Evolutionary conservation across 768 basidiomycete species (phyloP), one percentile per base, ranked within the genome.

Genomic region (Trametes cinnabarina): DNA sequence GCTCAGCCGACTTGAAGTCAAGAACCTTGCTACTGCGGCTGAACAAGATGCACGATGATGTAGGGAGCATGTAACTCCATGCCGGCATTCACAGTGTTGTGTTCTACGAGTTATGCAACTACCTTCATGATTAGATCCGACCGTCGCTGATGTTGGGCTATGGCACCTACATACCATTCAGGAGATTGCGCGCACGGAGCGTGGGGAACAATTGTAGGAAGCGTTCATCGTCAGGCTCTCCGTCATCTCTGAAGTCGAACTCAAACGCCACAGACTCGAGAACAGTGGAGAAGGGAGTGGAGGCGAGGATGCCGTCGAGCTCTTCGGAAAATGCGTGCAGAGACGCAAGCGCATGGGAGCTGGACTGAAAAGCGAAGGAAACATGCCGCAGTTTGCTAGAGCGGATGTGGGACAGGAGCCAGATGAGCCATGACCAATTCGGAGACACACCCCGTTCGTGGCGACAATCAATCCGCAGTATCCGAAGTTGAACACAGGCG

Each of bases 341-440:
- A 17, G 51, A 51, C 1, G 53, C 61, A 12, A 57, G 52, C 17
- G 62, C 61, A 42, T 61, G 59, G 4, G 59, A 51, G 26, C 32
- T 47, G 20, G 54, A 53, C 32, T 55, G 47, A 53, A 63, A 62
- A 7, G 41, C 35, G 28, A 65, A 47, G 9, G 26, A 22, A 41
- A 65, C 41, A 17, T 53, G 17, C 14, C 17, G 40, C 28, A 61
- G 41, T 7, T 28, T 37, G 26, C 35, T 40, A 15, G 28, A 39
- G 2, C 61, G 55, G 15, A 65, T 48, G 6, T 52, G 61, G 15
- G 55, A 47, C 14, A 65, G 51, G 28, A 63, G 37, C 48, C 44
- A 52, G 17, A 42, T 46, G n/a, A 63, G 47, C 47, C 62, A 60
- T 22, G 61, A 22, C 64, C 64, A 65, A n/a, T 59, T 52, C n/a